Conservation (phyloP, 495 filamentous ascomycete species). For the Barbatosphaeria neglecta region DNA sequence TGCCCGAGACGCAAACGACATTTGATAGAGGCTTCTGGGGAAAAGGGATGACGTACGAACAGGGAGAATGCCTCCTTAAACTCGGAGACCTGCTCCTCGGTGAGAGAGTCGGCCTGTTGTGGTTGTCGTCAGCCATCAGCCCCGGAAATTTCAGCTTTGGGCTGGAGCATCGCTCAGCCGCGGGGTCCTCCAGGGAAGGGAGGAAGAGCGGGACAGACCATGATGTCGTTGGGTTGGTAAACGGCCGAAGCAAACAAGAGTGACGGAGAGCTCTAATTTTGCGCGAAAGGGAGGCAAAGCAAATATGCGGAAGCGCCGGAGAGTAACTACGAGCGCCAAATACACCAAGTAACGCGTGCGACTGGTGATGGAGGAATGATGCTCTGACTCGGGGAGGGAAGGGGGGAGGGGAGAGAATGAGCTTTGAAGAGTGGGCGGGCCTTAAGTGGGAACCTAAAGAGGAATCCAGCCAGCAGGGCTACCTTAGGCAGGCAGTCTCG, state of each 20-base stretch:
- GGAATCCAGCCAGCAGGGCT: too few species aligned
- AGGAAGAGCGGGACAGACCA: neutral
- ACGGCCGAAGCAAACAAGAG: neutral
- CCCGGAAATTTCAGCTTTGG: neutral
- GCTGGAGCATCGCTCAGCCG: conserved; percentile 1
- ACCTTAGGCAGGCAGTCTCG: too few species aligned
- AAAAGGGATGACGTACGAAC: conserved; percentile 64
- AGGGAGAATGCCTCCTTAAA: conserved; percentile 99
- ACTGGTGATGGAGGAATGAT: neutral
- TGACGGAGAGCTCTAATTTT: too few species aligned
- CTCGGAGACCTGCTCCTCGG: conserved; percentile 98
- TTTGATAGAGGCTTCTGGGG: neutral
- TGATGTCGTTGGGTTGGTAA: neutral
- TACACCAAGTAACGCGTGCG: too few species aligned
- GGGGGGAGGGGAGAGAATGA: neutral
- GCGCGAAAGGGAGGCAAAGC: neutral
- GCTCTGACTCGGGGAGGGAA: neutral
- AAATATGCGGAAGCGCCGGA: neutral
- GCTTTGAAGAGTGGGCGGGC: neutral
- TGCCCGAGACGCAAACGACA: neutral
- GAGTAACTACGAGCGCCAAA: neutral
- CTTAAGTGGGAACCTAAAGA: too few species aligned
- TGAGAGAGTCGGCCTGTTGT: conserved; percentile 75
- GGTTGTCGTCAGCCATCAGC: conserved; percentile 11
- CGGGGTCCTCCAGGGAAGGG: neutral